These are phyloP conservation scores for Paralagenidium karlingii DNA, from an alignment of 352 stramenopile genomes.

Conservation along the genomic window DNA sequence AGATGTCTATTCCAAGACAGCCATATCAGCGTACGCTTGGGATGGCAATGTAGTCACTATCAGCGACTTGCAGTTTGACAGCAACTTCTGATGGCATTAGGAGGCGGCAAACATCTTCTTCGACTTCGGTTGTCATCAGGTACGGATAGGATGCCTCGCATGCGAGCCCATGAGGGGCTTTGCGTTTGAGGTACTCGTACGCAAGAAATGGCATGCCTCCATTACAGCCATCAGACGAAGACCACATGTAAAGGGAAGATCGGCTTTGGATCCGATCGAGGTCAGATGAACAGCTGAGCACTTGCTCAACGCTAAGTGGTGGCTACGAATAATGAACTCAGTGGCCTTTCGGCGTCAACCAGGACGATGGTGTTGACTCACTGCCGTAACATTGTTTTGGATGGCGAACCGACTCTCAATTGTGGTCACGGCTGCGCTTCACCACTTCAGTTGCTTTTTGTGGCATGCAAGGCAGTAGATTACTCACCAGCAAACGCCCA, in stretches of 20 bases:
- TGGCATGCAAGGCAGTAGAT: background rate
- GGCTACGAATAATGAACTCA: constrained; percentile 10
- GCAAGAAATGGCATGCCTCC: constrained; percentile 85
- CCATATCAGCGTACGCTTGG: no score
- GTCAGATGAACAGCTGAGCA: constrained; percentile 57
- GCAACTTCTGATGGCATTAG: constrained; percentile 19
- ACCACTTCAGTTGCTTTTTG: no score
- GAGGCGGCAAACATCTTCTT: constrained; percentile 21
- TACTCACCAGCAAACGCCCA: constrained; percentile 82
- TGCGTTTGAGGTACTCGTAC: constrained; percentile 70
- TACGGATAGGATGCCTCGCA: constrained; percentile 61
- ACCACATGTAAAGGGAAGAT: constrained; percentile 52
- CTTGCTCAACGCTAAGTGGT: constrained; percentile 73
- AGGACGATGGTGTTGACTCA: constrained; percentile 5
- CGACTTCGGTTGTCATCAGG: constrained; percentile 56
- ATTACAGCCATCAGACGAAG: constrained; percentile 71
- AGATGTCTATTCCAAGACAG: no score
- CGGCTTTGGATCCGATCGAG: constrained; percentile 70
- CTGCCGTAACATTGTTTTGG: constrained; percentile 43
- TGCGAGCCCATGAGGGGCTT: constrained; percentile 49
- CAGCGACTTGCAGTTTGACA: constrained; percentile 27
- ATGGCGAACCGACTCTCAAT: constrained; percentile 74
- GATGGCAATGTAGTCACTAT: constrained; percentile 47
- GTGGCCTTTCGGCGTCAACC: background rate
- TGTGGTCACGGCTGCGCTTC: constrained; percentile 26